These are phyloP conservation scores for Ceratocystis variospora DNA, from an alignment of 2,329 filamentous ascomycete species.

Conservation along the genomic window DNA sequence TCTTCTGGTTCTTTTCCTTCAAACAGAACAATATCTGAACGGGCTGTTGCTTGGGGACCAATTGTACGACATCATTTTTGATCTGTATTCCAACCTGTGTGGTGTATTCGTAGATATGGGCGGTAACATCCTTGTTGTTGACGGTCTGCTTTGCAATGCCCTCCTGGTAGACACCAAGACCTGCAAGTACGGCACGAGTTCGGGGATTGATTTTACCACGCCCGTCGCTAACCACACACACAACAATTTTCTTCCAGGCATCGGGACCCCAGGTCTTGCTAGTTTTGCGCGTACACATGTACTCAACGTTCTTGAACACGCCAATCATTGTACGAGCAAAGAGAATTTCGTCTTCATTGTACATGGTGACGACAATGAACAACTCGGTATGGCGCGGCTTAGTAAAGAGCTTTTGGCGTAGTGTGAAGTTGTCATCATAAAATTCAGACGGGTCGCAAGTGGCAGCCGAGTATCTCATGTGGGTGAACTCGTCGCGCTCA, in stretches of 20 bases:
- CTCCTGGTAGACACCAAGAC: constrained; percentile 93
- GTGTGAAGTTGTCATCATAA: constrained; percentile 74
- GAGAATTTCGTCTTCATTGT: constrained; percentile 94
- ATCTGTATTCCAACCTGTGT: constrained; percentile 75
- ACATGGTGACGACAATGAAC: constrained; percentile 74
- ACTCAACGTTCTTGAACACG: constrained; percentile 97
- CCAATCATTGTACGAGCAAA: constrained; percentile 93
- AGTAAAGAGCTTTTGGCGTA: constrained; percentile 82
- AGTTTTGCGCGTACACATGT: constrained; percentile 85
- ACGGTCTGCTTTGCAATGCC: constrained; percentile 98
- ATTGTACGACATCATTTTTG: constrained; percentile 74
- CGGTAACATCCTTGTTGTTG: constrained; percentile 89
- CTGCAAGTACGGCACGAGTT: constrained; percentile 77
- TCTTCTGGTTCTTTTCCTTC: constrained; percentile 99
- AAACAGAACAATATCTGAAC: constrained; percentile 96
- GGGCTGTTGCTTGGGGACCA: constrained; percentile 75
- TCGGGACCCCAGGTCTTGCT: constrained; percentile 98
- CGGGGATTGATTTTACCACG: constrained; percentile 92
- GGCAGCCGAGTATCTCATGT: constrained; percentile 81
- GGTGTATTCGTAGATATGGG: constrained; percentile 94
- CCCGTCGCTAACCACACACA: constrained; percentile 92
- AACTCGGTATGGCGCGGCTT: constrained; percentile 87
- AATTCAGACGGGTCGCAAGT: constrained; percentile 88
- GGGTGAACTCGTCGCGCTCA: constrained; percentile 80
- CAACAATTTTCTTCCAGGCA: constrained; percentile 99